phyloP scores from a whole-genome alignment of 1,284 basidiomycete genomes.

The Earliella scabrosa region DNA sequence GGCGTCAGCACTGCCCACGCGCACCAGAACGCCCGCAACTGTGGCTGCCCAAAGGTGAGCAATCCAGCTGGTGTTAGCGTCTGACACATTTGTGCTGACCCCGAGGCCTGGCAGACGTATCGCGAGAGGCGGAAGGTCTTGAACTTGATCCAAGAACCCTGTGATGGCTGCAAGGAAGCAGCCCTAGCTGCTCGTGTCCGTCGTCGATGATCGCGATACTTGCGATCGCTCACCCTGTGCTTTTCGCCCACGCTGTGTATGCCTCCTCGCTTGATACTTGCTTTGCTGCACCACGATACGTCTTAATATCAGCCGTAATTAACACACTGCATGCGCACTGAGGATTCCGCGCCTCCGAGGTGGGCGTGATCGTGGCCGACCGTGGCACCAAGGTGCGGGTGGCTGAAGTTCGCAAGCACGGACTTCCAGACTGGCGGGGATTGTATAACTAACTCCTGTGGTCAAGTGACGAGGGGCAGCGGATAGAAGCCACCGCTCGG shows the following conservation, averaged over 20 bases:
- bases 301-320: background rate
- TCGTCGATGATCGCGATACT: constrained; percentile 22
- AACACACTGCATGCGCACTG: background rate
- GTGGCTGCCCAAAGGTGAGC: constrained; percentile 36
- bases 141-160: constrained; percentile 54
- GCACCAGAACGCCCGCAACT: constrained; percentile 47
- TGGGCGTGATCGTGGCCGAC: background rate
- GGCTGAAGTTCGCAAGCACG: background rate
- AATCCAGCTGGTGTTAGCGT: background rate
- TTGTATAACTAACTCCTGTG: constrained; percentile 17
- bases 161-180: constrained; percentile 47
- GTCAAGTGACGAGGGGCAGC: constrained; percentile 20
- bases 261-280: constrained; percentile 3
- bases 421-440: constrained; percentile 6
- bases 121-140: constrained; percentile 46
- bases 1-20: constrained; percentile 47
- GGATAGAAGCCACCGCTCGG: constrained; percentile 7
- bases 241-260: constrained; percentile 3
- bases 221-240: background rate
- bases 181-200: constrained; percentile 33
- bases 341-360: background rate
- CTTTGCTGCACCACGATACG: constrained; percentile 11
- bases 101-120: constrained; percentile 35
- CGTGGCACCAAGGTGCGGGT: background rate
- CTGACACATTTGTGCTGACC: constrained; percentile 4